phyloP scores from a whole-genome alignment of 2,329 filamentous ascomycete species.

The Trichoderma brevicompactum region DNA sequence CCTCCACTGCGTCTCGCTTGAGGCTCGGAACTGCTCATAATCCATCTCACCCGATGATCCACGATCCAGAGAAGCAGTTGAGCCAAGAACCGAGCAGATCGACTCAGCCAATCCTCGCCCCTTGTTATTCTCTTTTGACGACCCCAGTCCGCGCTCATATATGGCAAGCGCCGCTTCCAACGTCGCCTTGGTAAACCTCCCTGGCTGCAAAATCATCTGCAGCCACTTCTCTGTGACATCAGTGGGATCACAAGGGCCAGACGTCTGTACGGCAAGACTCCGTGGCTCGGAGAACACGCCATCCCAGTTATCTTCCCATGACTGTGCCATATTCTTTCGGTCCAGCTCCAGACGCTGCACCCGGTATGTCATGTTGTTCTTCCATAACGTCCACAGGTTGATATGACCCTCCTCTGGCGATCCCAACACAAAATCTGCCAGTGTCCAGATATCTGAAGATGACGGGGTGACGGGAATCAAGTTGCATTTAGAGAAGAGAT shows the following conservation, averaged over 20 bases:
- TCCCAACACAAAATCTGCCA: slow-evolving; percentile 74
- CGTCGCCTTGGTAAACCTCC: slow-evolving; percentile 77
- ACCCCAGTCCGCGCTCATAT: slow-evolving; percentile 68
- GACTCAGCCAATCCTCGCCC: slow-evolving; percentile 72
- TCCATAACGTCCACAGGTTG: slow-evolving; percentile 79
- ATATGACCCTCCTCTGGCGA: slow-evolving; percentile 58
- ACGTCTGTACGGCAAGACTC: slow-evolving; percentile 57
- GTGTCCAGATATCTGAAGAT: slow-evolving; percentile 76
- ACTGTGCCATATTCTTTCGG: slow-evolving; percentile 62
- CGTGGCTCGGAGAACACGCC: slow-evolving; percentile 66
- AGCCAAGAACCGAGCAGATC: slow-evolving; percentile 72
- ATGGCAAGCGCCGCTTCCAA: slow-evolving; percentile 83
- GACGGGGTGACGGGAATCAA: slow-evolving; percentile 72
- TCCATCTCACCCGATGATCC: slow-evolving; percentile 68
- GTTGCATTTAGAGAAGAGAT: slow-evolving; percentile 65
- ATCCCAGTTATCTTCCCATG: slow-evolving; percentile 73
- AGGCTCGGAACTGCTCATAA: slow-evolving; percentile 72
- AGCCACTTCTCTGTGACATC: slow-evolving; percentile 86
- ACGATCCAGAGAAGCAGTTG: slow-evolving; percentile 68
- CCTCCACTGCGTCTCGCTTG: slow-evolving; percentile 84
- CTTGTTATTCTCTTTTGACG: slow-evolving; percentile 44
- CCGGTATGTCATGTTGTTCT: slow-evolving; percentile 79
- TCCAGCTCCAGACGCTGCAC: slow-evolving; percentile 75
- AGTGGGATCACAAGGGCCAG: slow-evolving; percentile 66
- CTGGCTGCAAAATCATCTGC: slow-evolving; percentile 78